These are phyloP conservation scores for Sanghuangporus sanghuang DNA, from an alignment of 1,284 basidiomycete species.

Conservation along the genomic window DNA sequence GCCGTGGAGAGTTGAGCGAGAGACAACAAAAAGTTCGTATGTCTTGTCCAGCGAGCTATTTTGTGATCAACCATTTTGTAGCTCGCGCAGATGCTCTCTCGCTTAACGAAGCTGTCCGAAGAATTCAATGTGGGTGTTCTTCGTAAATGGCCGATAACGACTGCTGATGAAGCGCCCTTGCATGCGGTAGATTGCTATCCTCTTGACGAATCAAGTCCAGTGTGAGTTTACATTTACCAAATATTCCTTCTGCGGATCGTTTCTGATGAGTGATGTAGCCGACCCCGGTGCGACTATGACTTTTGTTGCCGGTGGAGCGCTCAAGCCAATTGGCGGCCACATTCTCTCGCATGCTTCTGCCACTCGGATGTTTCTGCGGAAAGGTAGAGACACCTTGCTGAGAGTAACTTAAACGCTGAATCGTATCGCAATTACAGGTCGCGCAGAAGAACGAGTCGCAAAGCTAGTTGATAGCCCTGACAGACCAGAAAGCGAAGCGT, in stretches of 20 bases:
- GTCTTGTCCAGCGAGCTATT: background rate
- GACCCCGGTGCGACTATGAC: slow-evolving; percentile 94
- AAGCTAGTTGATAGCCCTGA: slow-evolving; percentile 93
- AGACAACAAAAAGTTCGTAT: slow-evolving; percentile 77
- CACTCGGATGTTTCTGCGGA: slow-evolving; percentile 80
- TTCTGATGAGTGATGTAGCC: slow-evolving; percentile 39
- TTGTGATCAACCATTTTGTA: slow-evolving; percentile 23
- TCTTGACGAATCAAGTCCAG: slow-evolving; percentile 92
- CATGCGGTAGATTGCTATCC: slow-evolving; percentile 65
- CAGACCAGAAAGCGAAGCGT: slow-evolving; percentile 87
- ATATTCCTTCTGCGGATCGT: slow-evolving; percentile 9
- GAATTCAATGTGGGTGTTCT: slow-evolving; percentile 66
- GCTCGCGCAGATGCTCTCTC: slow-evolving; percentile 84
- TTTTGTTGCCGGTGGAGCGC: slow-evolving; percentile 83
- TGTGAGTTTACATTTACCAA: slow-evolving; percentile 37
- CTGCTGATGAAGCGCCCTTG: background rate
- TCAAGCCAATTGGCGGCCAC: slow-evolving; percentile 86
- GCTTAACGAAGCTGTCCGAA: slow-evolving; percentile 86
- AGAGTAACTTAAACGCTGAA: background rate
- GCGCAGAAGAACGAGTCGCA: slow-evolving; percentile 92
- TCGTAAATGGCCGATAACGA: background rate
- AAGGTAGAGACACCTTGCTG: slow-evolving; percentile 47
- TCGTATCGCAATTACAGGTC: slow-evolving; percentile 42
- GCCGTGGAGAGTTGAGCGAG: slow-evolving; percentile 88
- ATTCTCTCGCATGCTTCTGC: slow-evolving; percentile 85